Percentiles rank a stretch among this genome's conserved stretches.
phyloP scores from a whole-genome alignment of 768 basidiomycete species.

The Kwoniella newhampshirensis region DNA sequence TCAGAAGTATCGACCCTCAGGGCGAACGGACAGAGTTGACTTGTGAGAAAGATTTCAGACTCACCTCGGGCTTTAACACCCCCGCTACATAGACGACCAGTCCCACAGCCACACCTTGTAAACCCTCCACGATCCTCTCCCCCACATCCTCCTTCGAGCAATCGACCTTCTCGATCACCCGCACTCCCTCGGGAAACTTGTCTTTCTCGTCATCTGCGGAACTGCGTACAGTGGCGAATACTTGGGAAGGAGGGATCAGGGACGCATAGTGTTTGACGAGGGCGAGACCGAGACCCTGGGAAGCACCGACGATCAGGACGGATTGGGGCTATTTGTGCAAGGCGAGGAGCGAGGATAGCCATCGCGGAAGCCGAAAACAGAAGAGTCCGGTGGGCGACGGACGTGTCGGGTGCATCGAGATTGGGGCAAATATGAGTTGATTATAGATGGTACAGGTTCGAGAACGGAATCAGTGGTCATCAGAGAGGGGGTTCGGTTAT shows the following conservation, averaged over 20 bases:
- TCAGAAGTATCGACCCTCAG: too few relatives aligned
- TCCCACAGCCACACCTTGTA: conserved; percentile 52
- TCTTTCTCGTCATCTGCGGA: neutral
- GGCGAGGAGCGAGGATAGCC: too few relatives aligned
- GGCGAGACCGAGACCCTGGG: conserved; percentile 57
- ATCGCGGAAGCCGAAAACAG: too few relatives aligned
- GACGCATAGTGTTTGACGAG: conserved; percentile 47
- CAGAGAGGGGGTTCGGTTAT: too few relatives aligned
- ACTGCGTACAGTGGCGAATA: conserved; percentile 55
- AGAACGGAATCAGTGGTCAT: too few relatives aligned
- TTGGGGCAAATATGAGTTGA: too few relatives aligned
- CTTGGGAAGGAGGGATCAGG: conserved; percentile 42
- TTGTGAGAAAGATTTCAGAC: conserved; percentile 23
- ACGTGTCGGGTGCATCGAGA: too few relatives aligned
- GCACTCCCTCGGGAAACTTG: conserved; percentile 51
- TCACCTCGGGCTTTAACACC: conserved; percentile 55
- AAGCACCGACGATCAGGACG: conserved; percentile 57
- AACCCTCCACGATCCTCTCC: conserved; percentile 52
- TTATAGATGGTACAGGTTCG: too few relatives aligned
- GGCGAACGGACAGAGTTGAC: too few relatives aligned
- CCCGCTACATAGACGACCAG: conserved; percentile 56
- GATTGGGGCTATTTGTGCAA: conserved; percentile 19
- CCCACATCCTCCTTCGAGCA: conserved; percentile 53
- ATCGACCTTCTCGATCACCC: conserved; percentile 56
- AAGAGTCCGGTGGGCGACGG: too few relatives aligned